Evolutionary conservation across 495 filamentous ascomycete genomes (phyloP).

Genomic region (Stereocaulon alpinum): DNA sequence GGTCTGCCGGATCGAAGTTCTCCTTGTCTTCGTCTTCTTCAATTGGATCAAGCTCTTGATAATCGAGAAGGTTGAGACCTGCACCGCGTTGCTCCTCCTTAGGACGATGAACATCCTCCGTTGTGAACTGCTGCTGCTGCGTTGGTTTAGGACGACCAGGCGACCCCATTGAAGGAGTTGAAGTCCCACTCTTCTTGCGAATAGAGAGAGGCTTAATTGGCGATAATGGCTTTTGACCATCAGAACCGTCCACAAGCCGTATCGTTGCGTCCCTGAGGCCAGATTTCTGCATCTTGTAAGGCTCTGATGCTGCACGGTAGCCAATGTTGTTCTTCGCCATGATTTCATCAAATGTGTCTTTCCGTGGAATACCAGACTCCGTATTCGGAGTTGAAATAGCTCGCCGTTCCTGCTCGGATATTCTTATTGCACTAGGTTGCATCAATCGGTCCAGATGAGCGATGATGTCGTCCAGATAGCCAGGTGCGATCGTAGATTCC

Average conservation of each 20-base stretch:
- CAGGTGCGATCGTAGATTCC: slow-evolving; percentile 31
- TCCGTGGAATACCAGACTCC: slow-evolving; percentile 21
- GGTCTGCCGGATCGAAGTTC: slow-evolving; percentile 16
- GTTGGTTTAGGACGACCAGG: slow-evolving; percentile 1
- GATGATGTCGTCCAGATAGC: slow-evolving; percentile 48
- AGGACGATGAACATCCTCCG: slow-evolving; percentile 5
- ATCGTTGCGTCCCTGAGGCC: slow-evolving; percentile 28
- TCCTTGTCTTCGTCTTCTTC: slow-evolving; percentile 20
- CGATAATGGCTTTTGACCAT: slow-evolving; percentile 13
- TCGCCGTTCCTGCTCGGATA: slow-evolving; percentile 30
- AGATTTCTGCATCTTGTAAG: slow-evolving; percentile 9
- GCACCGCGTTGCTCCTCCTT: slow-evolving; percentile 12
- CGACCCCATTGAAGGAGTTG: slow-evolving; percentile 18
- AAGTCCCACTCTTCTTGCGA: slow-evolving; percentile 38
- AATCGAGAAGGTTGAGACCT: slow-evolving; percentile 12
- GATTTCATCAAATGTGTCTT: slow-evolving; percentile 22
- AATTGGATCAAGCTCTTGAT: slow-evolving; percentile 22
- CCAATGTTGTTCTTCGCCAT: slow-evolving; percentile 14
- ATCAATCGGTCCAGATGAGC: slow-evolving; percentile 53
- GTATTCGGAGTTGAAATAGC: slow-evolving; percentile 48
- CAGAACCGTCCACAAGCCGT: slow-evolving; percentile 34
- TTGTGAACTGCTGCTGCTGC: slow-evolving; percentile 9
- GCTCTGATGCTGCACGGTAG: slow-evolving; percentile 20
- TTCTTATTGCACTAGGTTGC: slow-evolving; percentile 32
- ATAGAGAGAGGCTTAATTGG: slow-evolving; percentile 42